Base-by-base conservation (phyloP, 78 protist genomes). In the Trichosphaerium sp. region DNA sequence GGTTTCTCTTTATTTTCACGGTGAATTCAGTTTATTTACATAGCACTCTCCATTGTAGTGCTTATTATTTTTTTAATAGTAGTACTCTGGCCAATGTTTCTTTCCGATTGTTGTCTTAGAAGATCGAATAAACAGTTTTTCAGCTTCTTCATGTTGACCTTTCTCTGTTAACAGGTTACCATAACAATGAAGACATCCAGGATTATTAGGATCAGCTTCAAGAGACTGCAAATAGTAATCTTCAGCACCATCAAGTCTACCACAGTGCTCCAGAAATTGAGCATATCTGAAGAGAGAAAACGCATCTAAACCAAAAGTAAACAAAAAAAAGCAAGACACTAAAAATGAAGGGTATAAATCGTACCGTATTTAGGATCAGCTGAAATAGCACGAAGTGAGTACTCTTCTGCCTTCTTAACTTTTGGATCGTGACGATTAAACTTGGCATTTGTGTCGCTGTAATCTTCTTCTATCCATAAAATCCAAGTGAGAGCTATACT, bases 211-310 rank as follows among this genome's bases (percentile, higher is more conserved):
- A 26, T 78, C 59, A n/a, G 78, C 65, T 2, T 40, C 38, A 1
- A 78, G 71, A 18, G 75, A 39, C 4, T 71, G 21, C 12, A 78
- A 28, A 31, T 78, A 78, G 39, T 66, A 71, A 8, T 70, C 71
- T 39, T 78, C 84, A 6, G 84, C 84, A 1, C 34, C 37, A 41
- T 71, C 79, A 14, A 31, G 32, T n/a, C 64, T 68, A 28, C 60
- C 76, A 25, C 72, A 55, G 42, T 73, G 44, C 28, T 78, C 84
- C n/a, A 71, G 34, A 7, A 78, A 65, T 34, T 78, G 84, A 25
- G 84, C 84, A 8, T 71, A 78, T 25, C 84, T n/a, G 58, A 78
- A 78, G 37, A 78, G 47, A 4, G n/a, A 67, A 8, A 74, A 38
- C 4, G 80, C 74, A 25, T 73, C 80, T 52, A 44, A 15, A 44